Evolutionary conservation across 2,329 filamentous ascomycete species (phyloP), one percentile per base, ranked within the genome.

Genomic region (Ramichloridium luteum): DNA sequence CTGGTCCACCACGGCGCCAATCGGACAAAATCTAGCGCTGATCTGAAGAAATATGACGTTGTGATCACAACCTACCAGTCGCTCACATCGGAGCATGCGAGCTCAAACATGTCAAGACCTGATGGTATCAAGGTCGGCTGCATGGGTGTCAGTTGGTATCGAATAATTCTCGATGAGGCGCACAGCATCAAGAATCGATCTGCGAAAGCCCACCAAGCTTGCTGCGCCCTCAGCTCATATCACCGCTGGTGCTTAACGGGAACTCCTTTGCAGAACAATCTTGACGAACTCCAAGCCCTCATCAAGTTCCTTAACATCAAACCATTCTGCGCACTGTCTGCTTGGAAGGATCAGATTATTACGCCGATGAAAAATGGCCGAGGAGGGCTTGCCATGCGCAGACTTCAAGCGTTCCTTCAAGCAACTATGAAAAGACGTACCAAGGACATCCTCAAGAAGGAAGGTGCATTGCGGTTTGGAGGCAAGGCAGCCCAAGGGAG

Each of bases 371-470:
- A 88, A 61, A 83, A 80, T 39, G 86, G 86, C 5, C 79, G 80
- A 38, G 90, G 88, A 8, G 81, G 86, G 32, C 70, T 96, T 36
- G 88, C 90, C 11, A 92, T 98, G 54, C 72, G 77, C 30, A 74
- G 90, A 27, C 64, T 98, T 17, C 85, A 93, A 45, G 75, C 80
- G 35, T 75, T 93, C 39, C 64, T 98, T 3, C 79, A 81, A 33
- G 88, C 85, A 34, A 93, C 93, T 61, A 98, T 98, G 90, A 93
- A 96, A 63, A 77, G 90, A n/a, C 76, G 90, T 25, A 96, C 86
- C 6, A 98, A 98, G 58, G 85, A 93, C 13, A 83, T 98, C n/a
- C 62, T 98, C 38, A 93, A 90, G 58, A 70, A 84, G 46, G 83
- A 83, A 8, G 82, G 83, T 8, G 83, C 82, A 1, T 62, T 92